Evolutionary conservation across 2,329 filamentous ascomycete species (phyloP), one percentile per base, ranked within the genome.

Genomic region (Aspergillus sp.): DNA sequence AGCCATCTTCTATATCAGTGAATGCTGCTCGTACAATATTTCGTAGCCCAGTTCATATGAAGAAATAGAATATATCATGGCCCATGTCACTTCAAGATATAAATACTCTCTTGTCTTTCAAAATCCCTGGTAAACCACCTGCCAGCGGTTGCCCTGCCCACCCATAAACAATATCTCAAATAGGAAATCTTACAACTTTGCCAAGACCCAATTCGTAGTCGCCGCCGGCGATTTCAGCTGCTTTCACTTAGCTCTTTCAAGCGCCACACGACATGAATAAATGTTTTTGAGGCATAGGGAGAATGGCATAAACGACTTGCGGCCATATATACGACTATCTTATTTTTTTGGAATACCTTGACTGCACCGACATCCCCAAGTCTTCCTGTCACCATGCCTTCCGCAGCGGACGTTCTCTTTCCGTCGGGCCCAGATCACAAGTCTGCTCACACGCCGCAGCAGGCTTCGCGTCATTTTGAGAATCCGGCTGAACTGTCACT

Each of bases 381-480:
- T 13, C 19, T 20, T 39, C 17, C 52, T 35, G 55, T 51, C 54
- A 69, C 54, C 45, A 74, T 75, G 71, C 56, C 59, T 50, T 60
- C 59, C 47, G 57, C 61, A 44, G 53, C 63, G 12, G 62, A 72
- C 32, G 57, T 70, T 47, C 50, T 71, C 47, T 56, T 74, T 44
- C 71, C 69, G 22, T 73, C 71, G 15, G 71, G 71, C 4, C 69
- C 72, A 22, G 62, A 61, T 32, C 58, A 49, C 39, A 43, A 65
- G 54, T 55, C 64, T 49, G 49, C 61, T 44, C 54, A 48, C 39
- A 61, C 54, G 13, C 65, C 69, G 58, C 60, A 57, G 49, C 66
- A 62, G 41, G 37, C 51, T 42, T 32, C 48, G 19, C 48, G 54
- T 42, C 52, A 53, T 45, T 17, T 45, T 7, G 53, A 53, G 20